Evolutionary conservation across 1,284 basidiomycete genomes (phyloP).

Genomic region (Pterula multifida): DNA sequence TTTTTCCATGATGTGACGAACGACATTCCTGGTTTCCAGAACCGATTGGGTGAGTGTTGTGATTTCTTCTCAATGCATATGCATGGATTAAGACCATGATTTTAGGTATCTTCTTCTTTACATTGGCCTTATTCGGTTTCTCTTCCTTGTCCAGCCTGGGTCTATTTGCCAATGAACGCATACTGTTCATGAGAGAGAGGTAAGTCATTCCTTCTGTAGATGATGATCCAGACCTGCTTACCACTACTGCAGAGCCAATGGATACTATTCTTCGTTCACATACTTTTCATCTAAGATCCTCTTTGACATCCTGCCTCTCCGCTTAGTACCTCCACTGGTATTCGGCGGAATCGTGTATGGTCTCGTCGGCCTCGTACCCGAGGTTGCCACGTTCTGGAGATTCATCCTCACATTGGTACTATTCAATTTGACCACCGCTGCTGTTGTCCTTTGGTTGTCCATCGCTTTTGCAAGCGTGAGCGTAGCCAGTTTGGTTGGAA

Average conservation of each 20-base stretch:
- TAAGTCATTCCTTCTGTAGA: constrained; percentile 20
- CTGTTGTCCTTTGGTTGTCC: constrained; percentile 82
- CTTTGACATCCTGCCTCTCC: constrained; percentile 90
- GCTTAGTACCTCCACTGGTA: constrained; percentile 88
- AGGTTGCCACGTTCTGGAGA: constrained; percentile 89
- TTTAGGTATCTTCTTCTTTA: constrained; percentile 90
- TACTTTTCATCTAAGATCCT: constrained; percentile 95
- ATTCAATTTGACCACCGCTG: constrained; percentile 91
- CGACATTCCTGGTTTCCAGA: constrained; percentile 93
- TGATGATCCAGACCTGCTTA: neutral
- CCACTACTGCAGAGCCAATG: constrained; percentile 71
- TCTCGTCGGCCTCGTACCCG: constrained; percentile 87
- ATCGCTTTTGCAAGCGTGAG: constrained; percentile 79
- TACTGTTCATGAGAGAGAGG: constrained; percentile 95
- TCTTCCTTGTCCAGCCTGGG: constrained; percentile 89
- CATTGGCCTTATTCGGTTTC: constrained; percentile 90
- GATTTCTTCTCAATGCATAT: constrained; percentile 1
- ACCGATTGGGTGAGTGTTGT: constrained; percentile 49
- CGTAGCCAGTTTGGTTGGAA: constrained; percentile 88
- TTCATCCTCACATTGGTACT: constrained; percentile 90
- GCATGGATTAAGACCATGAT: neutral
- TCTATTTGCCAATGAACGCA: constrained; percentile 87
- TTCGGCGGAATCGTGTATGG: constrained; percentile 93
- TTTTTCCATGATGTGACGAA: constrained; percentile 77
- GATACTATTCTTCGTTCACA: constrained; percentile 91